phyloP scores from a whole-genome alignment of 2,329 filamentous ascomycete species.

The Trichoderma koningiopsis region DNA sequence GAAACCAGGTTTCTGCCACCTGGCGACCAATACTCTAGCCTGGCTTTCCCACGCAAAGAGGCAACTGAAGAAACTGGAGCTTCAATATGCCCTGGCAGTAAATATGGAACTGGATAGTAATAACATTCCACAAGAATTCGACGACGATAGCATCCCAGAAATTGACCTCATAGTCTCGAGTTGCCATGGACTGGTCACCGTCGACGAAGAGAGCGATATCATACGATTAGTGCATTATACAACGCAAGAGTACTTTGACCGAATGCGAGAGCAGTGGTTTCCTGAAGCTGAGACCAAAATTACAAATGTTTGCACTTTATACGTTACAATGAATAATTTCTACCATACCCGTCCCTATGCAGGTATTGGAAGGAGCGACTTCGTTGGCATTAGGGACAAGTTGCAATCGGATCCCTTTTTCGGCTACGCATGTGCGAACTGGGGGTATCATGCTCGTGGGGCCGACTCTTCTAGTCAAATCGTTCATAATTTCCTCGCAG shows the following conservation, averaged over 20 bases:
- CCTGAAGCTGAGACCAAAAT: not conserved
- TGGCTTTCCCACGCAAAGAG: constrained; percentile 10
- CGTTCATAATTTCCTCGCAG: not conserved
- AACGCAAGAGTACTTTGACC: constrained; percentile 10
- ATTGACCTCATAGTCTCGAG: not conserved
- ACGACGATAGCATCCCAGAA: not conserved
- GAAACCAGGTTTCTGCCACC: not conserved
- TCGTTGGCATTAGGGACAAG: too few species aligned
- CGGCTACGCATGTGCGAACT: not conserved
- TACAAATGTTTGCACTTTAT: not conserved
- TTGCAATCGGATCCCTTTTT: not conserved
- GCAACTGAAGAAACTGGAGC: not conserved
- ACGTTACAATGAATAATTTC: too few species aligned
- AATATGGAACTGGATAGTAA: not conserved
- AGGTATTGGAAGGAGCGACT: too few species aligned
- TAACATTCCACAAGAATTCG: not conserved
- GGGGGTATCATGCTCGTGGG: not conserved
- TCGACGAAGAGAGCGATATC: not conserved
- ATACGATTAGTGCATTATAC: constrained; percentile 14
- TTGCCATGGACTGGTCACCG: constrained; percentile 1
- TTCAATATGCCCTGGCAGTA: not conserved
- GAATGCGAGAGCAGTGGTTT: not conserved
- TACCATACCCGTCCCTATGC: too few species aligned
- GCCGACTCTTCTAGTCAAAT: not conserved
- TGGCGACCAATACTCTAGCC: not conserved